phyloP scores from a whole-genome alignment of 805 yeast genomes.

The Suhomyces pyralidae region DNA sequence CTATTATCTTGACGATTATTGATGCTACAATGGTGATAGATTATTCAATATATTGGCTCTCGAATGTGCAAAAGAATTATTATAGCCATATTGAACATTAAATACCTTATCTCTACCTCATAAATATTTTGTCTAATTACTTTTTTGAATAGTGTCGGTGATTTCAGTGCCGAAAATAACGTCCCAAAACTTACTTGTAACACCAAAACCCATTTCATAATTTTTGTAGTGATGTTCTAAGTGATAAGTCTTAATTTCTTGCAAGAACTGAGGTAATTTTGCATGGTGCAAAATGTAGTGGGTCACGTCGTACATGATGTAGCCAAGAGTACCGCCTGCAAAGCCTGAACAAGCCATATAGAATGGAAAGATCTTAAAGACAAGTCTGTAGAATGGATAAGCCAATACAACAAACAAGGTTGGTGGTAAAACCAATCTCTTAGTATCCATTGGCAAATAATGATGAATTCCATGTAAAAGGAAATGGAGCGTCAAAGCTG shows the following conservation, averaged over 20 bases:
- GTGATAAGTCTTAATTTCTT: constrained; percentile 82
- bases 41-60: background rate
- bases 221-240: constrained; percentile 97
- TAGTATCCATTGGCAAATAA: constrained; percentile 93
- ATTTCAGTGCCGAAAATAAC: constrained; percentile 80
- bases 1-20: constrained; percentile 8
- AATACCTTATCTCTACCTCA: background rate
- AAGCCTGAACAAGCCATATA: constrained; percentile 87
- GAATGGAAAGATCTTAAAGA: constrained; percentile 74
- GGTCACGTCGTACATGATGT: constrained; percentile 86
- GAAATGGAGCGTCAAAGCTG: constrained; percentile 81
- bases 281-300: constrained; percentile 93
- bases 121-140: constrained; percentile 14
- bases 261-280: constrained; percentile 70
- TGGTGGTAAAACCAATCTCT: constrained; percentile 96
- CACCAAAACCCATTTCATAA: constrained; percentile 96
- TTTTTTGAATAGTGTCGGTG: constrained; percentile 48
- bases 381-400: constrained; percentile 76
- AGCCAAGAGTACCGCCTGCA: constrained; percentile 95
- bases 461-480: constrained; percentile 95
- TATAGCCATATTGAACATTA: background rate
- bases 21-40: background rate
- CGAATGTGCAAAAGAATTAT: background rate
- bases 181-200: constrained; percentile 93
- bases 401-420: constrained; percentile 70